Evolutionary conservation across 805 yeast genomes (phyloP), one percentile per base, ranked within the genome.

Genomic region (Ogataea siamensis): DNA sequence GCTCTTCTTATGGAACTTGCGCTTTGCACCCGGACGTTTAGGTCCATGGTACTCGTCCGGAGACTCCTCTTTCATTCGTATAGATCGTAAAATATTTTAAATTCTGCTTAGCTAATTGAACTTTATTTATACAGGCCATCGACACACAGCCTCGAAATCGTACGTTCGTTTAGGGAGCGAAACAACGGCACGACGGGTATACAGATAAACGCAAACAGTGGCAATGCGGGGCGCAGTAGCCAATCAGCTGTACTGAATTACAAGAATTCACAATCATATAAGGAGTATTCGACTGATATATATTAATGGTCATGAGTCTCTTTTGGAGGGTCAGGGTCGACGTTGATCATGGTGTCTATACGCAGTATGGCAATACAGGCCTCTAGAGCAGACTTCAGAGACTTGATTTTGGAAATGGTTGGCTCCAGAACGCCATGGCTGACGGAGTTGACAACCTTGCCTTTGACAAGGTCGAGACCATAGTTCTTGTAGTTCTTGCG

Each of bases 341-440:
- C 96, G 33, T 87, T 86, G 57, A 93, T 91, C 95, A 91, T 89
- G 34, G 99, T 93, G 64, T 93, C 99, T 57, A 93, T 93, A 73
- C 99, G 82, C 55, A 94, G 73, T 48, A 93, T 93, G 23, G 98
- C 95, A 63, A 94, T 81, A 67, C 99, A 93, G 3, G 99, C 99
- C 70, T 93, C 99, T 51, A 93, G 76, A 5, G 99, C 98, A 43
- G 94, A 83, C 65, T 94, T 89, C 61, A 94, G 76, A 8, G 96
- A 82, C 64, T 88, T 89, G 58, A 93, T 74, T 69, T 93, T 93
- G 55, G 94, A 82, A 58, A 93, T 73, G 12, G 97, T 85, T 38
- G 99, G 99, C 65, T 93, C 99, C 51, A 93, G 73, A 19, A 93
- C 96, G 46, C 99, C 99, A 45, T 78, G 73, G 37, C 72, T 67